Base-by-base conservation (phyloP, 2,329 filamentous ascomycete species). In the Fusarium coicis region DNA sequence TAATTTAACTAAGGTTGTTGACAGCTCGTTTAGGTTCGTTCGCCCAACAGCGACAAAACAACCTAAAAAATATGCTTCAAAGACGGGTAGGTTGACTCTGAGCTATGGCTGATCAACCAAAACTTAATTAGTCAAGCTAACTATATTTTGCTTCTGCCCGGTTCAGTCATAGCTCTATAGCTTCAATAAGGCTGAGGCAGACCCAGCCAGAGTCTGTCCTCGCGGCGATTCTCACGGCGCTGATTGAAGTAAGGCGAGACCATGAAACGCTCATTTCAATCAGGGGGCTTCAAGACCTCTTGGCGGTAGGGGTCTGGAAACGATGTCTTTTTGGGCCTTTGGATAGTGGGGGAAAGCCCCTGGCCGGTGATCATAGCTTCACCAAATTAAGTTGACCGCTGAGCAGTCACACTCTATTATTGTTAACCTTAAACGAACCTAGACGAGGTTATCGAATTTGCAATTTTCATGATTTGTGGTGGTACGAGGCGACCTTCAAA, bases 41-140 rank as follows among this genome's bases (percentile, higher is more conserved):
- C 43, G 44, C 21, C 8, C 10, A 16, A 19, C 23, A 34, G 18
- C 5, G 32, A 18, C 21, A 39, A 66, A 66, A 66, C 64, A 66
- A 66, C 62, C 36, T 66, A 66, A 66, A 65, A 65, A 65, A 64
- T 37, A 65, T 64, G 62, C 63, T 57, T 57, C 40, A 57, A 28
- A n/a, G 14, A 7, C 16, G 18, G 14, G n/a, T 16, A 26, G 28
- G 34, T 47, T 46, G n/a, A 44, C n/a, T 34, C 32, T 36, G 18
- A 28, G n/a, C 30, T 16, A 34, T 23, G 23, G 23, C 21, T 18
- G 21, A 46, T 46, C 30, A n/a, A 23, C 21, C 3, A 11, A 32
- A 43, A 32, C 6, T 32, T 10, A 8, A 10, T n/a, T 10, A 23
- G 6, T 15, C 15, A 1, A 42, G 9, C 16, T 26, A 42, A 6